Percentiles rank a stretch among this genome's conserved stretches.
Conservation (phyloP, 805 yeast species). For the Candida germanica region DNA sequence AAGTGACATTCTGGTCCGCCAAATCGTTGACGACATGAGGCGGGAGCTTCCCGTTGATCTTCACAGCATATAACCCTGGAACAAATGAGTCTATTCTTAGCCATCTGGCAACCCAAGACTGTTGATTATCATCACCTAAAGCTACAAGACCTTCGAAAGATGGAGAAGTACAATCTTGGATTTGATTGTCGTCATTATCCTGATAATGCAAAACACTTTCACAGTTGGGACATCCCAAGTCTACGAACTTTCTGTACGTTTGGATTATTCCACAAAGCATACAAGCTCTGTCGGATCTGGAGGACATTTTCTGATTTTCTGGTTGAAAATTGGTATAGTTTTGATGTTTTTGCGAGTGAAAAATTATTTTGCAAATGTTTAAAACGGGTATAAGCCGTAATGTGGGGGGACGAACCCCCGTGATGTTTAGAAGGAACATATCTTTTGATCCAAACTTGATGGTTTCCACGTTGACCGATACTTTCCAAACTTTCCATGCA, state of each 20-base stretch:
- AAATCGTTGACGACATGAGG: conserved; percentile 76
- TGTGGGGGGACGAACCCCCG: too few relatives aligned
- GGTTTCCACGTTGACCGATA: conserved; percentile 31
- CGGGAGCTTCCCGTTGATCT: conserved; percentile 88
- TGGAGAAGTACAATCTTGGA: conserved; percentile 92
- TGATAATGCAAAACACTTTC: conserved; percentile 77
- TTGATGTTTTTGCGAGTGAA: conserved; percentile 1
- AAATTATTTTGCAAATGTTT: too few relatives aligned
- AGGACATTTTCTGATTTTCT: too few relatives aligned
- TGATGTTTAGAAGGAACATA: conserved; percentile 1
- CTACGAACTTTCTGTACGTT: conserved; percentile 67
- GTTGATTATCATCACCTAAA: conserved; percentile 69
- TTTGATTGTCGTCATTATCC: conserved; percentile 77
- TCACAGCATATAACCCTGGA: conserved; percentile 90
- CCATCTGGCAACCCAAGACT: conserved; percentile 97
- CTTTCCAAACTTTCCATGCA: conserved; percentile 49
- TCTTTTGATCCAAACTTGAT: conserved; percentile 11
- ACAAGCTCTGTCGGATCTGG: conserved; percentile 86
- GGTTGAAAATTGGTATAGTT: too few relatives aligned
- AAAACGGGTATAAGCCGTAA: too few relatives aligned
- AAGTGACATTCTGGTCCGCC: conserved; percentile 70
- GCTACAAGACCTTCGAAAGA: conserved; percentile 95
- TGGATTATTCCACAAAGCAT: conserved; percentile 95
- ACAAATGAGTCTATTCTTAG: conserved; percentile 82
- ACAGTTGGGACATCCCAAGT: conserved; percentile 94